phyloP scores from a whole-genome alignment of 441 rosid species.

The Manihot esculenta region DNA sequence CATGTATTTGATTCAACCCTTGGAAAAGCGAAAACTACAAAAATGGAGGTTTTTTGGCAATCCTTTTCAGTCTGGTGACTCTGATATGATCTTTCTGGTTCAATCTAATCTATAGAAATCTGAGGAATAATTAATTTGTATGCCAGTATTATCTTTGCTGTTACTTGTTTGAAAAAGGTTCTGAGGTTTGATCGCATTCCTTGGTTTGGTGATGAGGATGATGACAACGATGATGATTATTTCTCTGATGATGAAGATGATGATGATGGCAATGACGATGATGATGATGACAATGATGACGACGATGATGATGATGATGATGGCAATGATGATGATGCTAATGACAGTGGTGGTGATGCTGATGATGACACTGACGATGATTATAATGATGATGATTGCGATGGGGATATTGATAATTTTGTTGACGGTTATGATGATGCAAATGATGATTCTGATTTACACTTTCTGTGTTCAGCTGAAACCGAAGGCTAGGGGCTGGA shows the following conservation, averaged over 20 bases:
- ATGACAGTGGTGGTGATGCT: slow-evolving; percentile 15
- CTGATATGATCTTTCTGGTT: too few relatives aligned
- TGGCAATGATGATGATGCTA: neutral
- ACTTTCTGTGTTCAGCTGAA: slow-evolving; percentile 60
- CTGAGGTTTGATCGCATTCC: slow-evolving; percentile 25
- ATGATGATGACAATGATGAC: slow-evolving; percentile 19
- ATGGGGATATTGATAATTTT: slow-evolving; percentile 14
- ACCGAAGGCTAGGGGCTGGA: slow-evolving; percentile 59
- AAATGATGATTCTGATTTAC: slow-evolving; percentile 31
- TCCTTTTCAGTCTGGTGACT: slow-evolving; percentile 1
- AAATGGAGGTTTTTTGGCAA: neutral
- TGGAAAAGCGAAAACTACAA: neutral
- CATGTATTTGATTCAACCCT: neutral
- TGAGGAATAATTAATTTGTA: slow-evolving; percentile 11
- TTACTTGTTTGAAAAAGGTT: slow-evolving; percentile 57
- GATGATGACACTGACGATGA: too few relatives aligned
- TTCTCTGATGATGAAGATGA: slow-evolving; percentile 19
- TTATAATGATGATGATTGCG: slow-evolving; percentile 13
- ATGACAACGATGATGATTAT: slow-evolving; percentile 13
- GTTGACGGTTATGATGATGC: slow-evolving; percentile 29
- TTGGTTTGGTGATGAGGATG: slow-evolving; percentile 37
- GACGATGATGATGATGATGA: slow-evolving; percentile 23
- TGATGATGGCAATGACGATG: slow-evolving; percentile 20
- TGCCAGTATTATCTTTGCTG: slow-evolving; percentile 43
- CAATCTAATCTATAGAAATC: neutral